Conservation (phyloP, 148 eudicot species). For the Camellia japonica region DNA sequence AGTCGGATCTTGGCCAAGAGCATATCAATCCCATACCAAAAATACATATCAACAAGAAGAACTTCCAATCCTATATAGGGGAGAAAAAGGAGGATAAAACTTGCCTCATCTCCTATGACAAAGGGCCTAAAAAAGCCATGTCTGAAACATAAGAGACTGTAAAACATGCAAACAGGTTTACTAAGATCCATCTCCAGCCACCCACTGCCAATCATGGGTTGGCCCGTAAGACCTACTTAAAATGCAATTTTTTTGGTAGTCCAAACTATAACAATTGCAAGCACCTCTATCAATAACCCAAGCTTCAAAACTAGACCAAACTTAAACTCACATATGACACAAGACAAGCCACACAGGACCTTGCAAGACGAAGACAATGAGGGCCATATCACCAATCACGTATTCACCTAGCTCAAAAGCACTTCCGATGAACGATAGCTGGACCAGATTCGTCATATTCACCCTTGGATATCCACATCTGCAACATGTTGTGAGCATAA, state of each 20-base stretch:
- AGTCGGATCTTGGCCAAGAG: no score
- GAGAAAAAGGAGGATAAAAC: neutral
- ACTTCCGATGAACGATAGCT: conserved; percentile 25
- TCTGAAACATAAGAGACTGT: neutral
- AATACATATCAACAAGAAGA: conserved; percentile 1
- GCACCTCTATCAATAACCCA: conserved; percentile 10
- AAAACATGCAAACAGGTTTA: neutral
- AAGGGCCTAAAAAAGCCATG: neutral
- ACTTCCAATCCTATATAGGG: neutral
- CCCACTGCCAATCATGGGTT: conserved; percentile 5
- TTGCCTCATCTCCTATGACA: conserved; percentile 6
- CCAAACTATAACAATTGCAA: conserved; percentile 10
- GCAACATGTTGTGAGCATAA: conserved; percentile 5
- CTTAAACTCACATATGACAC: neutral
- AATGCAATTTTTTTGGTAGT: conserved; percentile 3
- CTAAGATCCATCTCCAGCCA: conserved; percentile 9
- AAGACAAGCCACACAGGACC: neutral
- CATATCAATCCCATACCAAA: neutral
- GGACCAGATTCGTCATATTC: conserved; percentile 30
- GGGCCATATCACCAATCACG: neutral
- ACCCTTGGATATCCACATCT: conserved; percentile 31
- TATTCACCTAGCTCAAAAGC: conserved; percentile 17
- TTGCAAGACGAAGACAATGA: neutral
- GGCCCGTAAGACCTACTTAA: conserved; percentile 2
- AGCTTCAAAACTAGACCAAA: conserved; percentile 10